phyloP scores from a whole-genome alignment of 2,329 filamentous ascomycete genomes.

The Diaporthe helianthi region DNA sequence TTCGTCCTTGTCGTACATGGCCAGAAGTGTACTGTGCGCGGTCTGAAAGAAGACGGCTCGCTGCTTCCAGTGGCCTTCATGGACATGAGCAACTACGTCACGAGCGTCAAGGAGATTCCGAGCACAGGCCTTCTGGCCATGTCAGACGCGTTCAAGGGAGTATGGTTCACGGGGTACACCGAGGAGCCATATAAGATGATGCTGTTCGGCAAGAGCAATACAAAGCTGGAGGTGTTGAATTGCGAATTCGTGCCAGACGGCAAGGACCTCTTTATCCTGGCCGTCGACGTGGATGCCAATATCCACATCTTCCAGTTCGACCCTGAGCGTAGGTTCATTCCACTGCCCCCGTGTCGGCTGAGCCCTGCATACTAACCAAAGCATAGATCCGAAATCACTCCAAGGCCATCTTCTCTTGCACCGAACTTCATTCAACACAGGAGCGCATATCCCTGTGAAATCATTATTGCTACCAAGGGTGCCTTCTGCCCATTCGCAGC shows the following conservation, averaged over 20 bases:
- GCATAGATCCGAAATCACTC: slow-evolving; percentile 85
- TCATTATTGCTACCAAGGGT: slow-evolving; percentile 77
- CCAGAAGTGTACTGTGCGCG: slow-evolving; percentile 96
- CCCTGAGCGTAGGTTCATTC: slow-evolving; percentile 77
- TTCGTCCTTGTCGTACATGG: slow-evolving; percentile 91
- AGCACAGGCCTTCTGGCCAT: slow-evolving; percentile 86
- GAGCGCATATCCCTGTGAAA: slow-evolving; percentile 75
- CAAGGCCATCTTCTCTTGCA: slow-evolving; percentile 88
- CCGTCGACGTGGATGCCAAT: slow-evolving; percentile 84
- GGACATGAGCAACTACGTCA: slow-evolving; percentile 95
- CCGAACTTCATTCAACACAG: slow-evolving; percentile 85
- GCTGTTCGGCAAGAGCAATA: slow-evolving; percentile 85
- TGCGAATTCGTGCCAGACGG: slow-evolving; percentile 91
- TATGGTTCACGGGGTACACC: slow-evolving; percentile 96
- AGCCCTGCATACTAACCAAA: slow-evolving; percentile 38
- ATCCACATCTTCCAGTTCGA: slow-evolving; percentile 92
- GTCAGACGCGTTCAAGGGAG: slow-evolving; percentile 88
- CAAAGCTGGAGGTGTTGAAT: slow-evolving; percentile 77
- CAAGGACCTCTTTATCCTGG: slow-evolving; percentile 81
- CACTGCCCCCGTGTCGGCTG: slow-evolving; percentile 8
- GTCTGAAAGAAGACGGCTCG: slow-evolving; percentile 92
- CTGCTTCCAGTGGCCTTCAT: slow-evolving; percentile 94
- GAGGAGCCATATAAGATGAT: slow-evolving; percentile 97
- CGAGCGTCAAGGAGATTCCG: slow-evolving; percentile 81
- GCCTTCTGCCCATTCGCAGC: slow-evolving; percentile 45